phyloP scores from a whole-genome alignment of 495 filamentous ascomycete species.

The Cudoniella acicularis region DNA sequence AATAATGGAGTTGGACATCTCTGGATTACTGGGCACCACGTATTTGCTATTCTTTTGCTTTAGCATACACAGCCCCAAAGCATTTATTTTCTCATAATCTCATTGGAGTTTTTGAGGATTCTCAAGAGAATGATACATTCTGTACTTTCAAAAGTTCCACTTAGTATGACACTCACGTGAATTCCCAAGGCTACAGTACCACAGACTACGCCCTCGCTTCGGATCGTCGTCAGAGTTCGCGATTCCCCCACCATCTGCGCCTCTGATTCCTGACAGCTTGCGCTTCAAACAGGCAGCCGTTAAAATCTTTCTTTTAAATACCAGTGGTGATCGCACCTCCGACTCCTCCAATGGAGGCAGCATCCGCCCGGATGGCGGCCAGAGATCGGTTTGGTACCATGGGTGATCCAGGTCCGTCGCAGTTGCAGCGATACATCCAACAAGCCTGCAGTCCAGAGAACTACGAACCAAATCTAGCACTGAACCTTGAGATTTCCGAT shows the following conservation, averaged over 20 bases:
- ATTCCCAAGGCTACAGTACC: too few species aligned
- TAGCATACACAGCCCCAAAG: too few species aligned
- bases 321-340: slow-evolving; percentile 6
- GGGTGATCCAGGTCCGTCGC: slow-evolving; percentile 72
- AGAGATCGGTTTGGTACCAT: slow-evolving; percentile 90
- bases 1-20: too few species aligned
- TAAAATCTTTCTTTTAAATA: background rate
- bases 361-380: slow-evolving; percentile 90
- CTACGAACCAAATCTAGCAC: slow-evolving; percentile 93
- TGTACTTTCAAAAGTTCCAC: too few species aligned
- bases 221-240: too few species aligned
- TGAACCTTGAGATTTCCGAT: slow-evolving; percentile 95
- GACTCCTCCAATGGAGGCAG: slow-evolving; percentile 69
- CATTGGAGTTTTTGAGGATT: too few species aligned
- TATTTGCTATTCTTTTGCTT: too few species aligned
- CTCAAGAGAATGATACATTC: too few species aligned
- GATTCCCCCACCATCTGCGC: slow-evolving; percentile 23
- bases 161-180: too few species aligned
- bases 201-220: too few species aligned
- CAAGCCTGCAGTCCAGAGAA: slow-evolving; percentile 94
- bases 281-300: slow-evolving; percentile 7
- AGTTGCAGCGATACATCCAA: slow-evolving; percentile 90
- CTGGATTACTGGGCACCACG: too few species aligned
- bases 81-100: too few species aligned
- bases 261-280: slow-evolving; percentile 12